Conservation (phyloP, 495 filamentous ascomycete genomes). For the Penicillium antarcticum region DNA sequence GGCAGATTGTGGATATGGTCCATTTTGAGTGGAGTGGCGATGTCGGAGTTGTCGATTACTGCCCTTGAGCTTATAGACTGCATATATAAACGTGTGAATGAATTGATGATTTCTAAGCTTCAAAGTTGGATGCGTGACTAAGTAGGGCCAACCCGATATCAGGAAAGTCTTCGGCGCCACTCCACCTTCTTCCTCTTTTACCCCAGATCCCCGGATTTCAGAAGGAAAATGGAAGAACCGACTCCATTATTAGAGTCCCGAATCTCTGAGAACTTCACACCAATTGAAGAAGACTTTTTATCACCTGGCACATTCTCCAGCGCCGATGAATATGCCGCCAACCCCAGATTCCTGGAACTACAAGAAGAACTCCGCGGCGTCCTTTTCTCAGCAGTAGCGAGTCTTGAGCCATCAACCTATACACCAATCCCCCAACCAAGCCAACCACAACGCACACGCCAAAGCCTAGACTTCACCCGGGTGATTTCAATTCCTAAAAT, state of each 20-base stretch:
- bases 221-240: conserved; percentile 17
- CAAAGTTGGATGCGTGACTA: conserved; percentile 11
- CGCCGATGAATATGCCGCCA: conserved; percentile 28
- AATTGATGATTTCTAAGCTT: too few species aligned
- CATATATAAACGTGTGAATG: too few species aligned
- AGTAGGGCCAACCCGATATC: neutral
- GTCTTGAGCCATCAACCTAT: conserved; percentile 21
- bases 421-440: conserved; percentile 15
- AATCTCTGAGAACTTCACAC: conserved; percentile 16
- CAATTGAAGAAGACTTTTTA: conserved; percentile 25
- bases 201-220: conserved; percentile 9
- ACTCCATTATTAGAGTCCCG: conserved; percentile 11
- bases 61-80: conserved; percentile 3
- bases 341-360: conserved; percentile 25
- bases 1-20: conserved; percentile 21
- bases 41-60: conserved; percentile 18
- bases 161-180: neutral
- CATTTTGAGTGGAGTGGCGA: conserved; percentile 21
- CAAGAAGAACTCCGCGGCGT: conserved; percentile 28
- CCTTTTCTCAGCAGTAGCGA: conserved; percentile 25
- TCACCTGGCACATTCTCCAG: conserved; percentile 29
- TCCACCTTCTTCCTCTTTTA: conserved; percentile 12
- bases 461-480: conserved; percentile 25
- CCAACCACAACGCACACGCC: conserved; percentile 7
- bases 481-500: conserved; percentile 25